Evolutionary conservation across 495 filamentous ascomycete genomes (phyloP).

Genomic region (Penicillium atrosanguineum): DNA sequence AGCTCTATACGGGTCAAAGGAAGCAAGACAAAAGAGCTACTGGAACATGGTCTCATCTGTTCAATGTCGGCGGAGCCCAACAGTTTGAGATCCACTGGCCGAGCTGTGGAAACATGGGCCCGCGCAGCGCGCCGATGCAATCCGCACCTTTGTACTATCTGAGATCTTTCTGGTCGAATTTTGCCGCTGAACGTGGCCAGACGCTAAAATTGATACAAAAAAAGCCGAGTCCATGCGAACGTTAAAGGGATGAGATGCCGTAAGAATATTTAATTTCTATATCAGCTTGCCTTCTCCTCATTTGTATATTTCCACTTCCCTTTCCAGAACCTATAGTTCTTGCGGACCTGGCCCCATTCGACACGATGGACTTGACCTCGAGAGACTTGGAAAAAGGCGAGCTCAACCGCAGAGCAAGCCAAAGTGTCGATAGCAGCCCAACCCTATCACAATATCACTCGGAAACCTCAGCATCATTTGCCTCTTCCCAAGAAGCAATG

Average conservation of each 20-base stretch:
- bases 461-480: constrained; percentile 7
- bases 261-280: not conserved
- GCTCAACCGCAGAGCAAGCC: constrained; percentile 3
- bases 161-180: constrained; percentile 5
- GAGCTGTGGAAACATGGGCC: not conserved
- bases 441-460: constrained; percentile 6
- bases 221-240: constrained; percentile 3
- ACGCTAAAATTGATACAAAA: not conserved
- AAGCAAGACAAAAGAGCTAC: not conserved
- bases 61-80: constrained; percentile 3
- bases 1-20: not conserved
- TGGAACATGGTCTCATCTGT: not conserved
- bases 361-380: constrained; percentile 34
- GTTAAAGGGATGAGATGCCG: not conserved
- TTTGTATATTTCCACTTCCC: not conserved
- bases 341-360: not conserved
- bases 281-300: not conserved
- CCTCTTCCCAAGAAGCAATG: constrained; percentile 22
- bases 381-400: constrained; percentile 39
- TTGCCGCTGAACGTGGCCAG: constrained; percentile 4
- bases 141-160: constrained; percentile 4
- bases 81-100: not conserved
- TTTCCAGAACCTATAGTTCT: not conserved
- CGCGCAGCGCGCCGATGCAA: constrained; percentile 5
- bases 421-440: not conserved